phyloP scores from a whole-genome alignment of 177 flowering plant genomes.

The Tripterygium wilfordii region DNA sequence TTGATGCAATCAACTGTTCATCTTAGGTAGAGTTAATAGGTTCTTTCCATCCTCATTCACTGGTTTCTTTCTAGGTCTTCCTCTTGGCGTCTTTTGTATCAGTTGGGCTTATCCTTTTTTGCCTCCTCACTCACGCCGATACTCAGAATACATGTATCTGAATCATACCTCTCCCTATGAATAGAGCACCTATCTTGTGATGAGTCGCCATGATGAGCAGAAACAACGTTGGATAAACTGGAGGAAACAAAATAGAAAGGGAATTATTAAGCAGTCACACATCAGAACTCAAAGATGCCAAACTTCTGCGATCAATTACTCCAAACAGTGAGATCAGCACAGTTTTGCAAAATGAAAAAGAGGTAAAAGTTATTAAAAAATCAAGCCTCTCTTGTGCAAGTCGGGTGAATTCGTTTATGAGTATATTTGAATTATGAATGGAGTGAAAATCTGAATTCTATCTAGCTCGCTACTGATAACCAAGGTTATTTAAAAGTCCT shows the following conservation, averaged over 20 bases:
- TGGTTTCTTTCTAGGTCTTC: conserved; percentile 36
- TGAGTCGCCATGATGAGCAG: conserved; percentile 96
- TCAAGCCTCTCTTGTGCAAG: too few relatives aligned
- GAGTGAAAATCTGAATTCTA: too few relatives aligned
- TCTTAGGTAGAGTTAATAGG: conserved; percentile 16
- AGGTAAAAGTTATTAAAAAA: too few relatives aligned
- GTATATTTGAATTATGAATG: too few relatives aligned
- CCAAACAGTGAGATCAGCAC: too few relatives aligned
- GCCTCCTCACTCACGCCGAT: conserved; percentile 20
- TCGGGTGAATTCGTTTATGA: too few relatives aligned
- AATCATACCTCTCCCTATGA: conserved; percentile 75
- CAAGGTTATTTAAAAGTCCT: too few relatives aligned
- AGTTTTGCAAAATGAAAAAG: too few relatives aligned
- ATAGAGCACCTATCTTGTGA: conserved; percentile 76
- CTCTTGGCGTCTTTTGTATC: conserved; percentile 23
- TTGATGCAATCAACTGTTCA: conserved; percentile 19
- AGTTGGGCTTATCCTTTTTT: too few relatives aligned
- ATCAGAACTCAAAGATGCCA: conserved; percentile 27
- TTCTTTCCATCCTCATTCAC: not conserved
- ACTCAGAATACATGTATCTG: conserved; percentile 82
- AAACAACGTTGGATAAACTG: conserved; percentile 91
- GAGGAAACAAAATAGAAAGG: conserved; percentile 6
- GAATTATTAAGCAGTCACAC: not conserved
- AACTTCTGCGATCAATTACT: too few relatives aligned
- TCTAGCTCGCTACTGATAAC: too few relatives aligned